Evolutionary conservation across 202 grass and related monocot species (phyloP).

Genomic region (Eragrostis tef): DNA sequence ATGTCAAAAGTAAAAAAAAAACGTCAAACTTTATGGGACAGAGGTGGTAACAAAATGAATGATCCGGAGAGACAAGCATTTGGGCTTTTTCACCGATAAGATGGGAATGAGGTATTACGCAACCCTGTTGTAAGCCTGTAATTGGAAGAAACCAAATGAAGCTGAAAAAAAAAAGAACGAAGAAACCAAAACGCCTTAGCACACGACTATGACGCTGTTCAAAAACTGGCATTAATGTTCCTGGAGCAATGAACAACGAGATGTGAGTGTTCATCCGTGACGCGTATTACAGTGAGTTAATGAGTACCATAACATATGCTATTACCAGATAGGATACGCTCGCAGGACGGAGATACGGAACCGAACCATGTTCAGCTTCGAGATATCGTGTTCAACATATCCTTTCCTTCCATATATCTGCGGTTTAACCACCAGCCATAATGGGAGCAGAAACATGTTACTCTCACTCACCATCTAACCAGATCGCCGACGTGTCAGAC

Average conservation of each 20-base stretch:
- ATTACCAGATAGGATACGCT: background rate
- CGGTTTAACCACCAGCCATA: constrained; percentile 30
- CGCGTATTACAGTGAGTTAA: background rate
- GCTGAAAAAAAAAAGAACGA: no score
- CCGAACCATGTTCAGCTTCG: background rate
- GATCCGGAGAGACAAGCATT: no score
- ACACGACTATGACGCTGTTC: background rate
- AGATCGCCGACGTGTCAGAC: no score
- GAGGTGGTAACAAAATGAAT: no score
- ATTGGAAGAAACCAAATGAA: no score
- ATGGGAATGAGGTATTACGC: no score
- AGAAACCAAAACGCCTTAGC: no score
- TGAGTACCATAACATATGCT: background rate
- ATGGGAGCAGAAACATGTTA: constrained; percentile 1
- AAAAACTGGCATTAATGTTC: background rate
- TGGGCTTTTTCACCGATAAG: no score
- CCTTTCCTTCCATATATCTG: background rate
- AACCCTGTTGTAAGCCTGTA: no score
- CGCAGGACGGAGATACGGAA: background rate
- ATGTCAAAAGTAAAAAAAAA: no score
- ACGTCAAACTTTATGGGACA: no score
- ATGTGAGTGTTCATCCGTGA: background rate
- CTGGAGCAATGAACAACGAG: background rate
- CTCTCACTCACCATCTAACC: background rate
- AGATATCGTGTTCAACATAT: constrained; percentile 16